Base-by-base conservation (phyloP, 345 rosid genomes). In the Firmiana major region DNA sequence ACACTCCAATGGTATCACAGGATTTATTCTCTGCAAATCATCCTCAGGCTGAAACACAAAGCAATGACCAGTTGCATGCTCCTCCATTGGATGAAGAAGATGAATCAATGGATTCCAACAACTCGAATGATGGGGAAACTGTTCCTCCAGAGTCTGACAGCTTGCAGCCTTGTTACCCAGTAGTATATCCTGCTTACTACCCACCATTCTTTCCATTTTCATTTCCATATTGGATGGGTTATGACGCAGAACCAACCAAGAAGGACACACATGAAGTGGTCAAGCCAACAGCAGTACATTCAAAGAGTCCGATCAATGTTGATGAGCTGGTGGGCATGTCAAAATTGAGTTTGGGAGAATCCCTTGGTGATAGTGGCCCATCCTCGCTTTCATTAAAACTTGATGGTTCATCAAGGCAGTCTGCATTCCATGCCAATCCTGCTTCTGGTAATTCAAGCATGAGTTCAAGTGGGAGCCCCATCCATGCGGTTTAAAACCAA, bases 311-410 rank as follows among this genome's bases (percentile, higher is more conserved):
- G 12, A 89, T 97, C 60, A 94, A 94, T 60, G 97, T 94, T 0
- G 94, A 97, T 11, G 92, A 97, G 81, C 86, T 97, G 64, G 95
- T 97, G 3, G 98, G 99, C 78, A 88, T 97, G 91, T 92, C 99
- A 6, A 89, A 94, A 84, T 89, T 97, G 40, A 88, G 94, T 82
- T 83, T 97, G 60, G 96, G 89, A 77, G 99, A 94, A 34, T 83
- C 92, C 8, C 88, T 84, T 7, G 87, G 87, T 73, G 75, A 83
- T 81, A 53, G 78, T 28, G 89, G 88, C 40, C 88, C 95, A 71
- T 84, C 97, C 5, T 84, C 89, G 24, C 94, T 97, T 66, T 92
- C 97, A 1, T 78, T 92, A 68, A 97, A 91, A 79, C 82, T 96
- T 1, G 92, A 89, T 1, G 95, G 93, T 26, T 85, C 98, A 0